Base-by-base conservation (phyloP, 192 early-diverging fungal genomes). In the Linderina pennispora region DNA sequence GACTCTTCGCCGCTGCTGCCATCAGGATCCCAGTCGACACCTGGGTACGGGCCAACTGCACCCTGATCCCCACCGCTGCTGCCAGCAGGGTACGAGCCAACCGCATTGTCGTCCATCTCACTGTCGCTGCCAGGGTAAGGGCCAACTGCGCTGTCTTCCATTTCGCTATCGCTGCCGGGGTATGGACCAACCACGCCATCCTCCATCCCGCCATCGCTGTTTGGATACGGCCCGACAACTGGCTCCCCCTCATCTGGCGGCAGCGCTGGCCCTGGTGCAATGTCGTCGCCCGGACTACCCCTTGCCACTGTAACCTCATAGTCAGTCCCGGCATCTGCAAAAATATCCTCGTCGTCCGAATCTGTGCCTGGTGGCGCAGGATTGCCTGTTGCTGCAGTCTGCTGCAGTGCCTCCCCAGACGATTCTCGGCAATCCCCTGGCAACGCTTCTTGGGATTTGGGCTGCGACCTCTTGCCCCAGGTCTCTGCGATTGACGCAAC, bases 321-420 rank as follows among this genome's bases (percentile, higher is more conserved):
- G 32, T 90, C 85, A 3, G 79, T 52, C 1, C 90, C 92, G 5
- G 70, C 91, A 43, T 89, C 91, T 6, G 79, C 86, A 80, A 95
- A 95, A 20, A 95, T 95, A 62, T 90, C 75, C 16, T 87, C 84
- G 23, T 83, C 78, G 21, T 73, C 58, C 33, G 48, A 45, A 18
- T 52, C 40, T 50, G 42, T 4, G 54, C 50, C 7, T 48, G 49
- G 3, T 36, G 20, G 18, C 36, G 23, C 13, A 11, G 24, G 24
- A 7, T 10, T 28, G 23, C 13, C 23, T 16, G 3, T 35, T 15
- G 11, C 46, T 17, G 21, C 49, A 19, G 45, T 40, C 4, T 35
- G 23, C 60, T 74, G 13, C 38, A 20, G 43, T 36, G 71, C 64
- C 34, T 38, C 56, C 2, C n/a, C n/a, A n/a, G n/a, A n/a, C n/a